Base-by-base conservation (phyloP, 2,329 filamentous ascomycete genomes). In the Talaromyces islandicus region DNA sequence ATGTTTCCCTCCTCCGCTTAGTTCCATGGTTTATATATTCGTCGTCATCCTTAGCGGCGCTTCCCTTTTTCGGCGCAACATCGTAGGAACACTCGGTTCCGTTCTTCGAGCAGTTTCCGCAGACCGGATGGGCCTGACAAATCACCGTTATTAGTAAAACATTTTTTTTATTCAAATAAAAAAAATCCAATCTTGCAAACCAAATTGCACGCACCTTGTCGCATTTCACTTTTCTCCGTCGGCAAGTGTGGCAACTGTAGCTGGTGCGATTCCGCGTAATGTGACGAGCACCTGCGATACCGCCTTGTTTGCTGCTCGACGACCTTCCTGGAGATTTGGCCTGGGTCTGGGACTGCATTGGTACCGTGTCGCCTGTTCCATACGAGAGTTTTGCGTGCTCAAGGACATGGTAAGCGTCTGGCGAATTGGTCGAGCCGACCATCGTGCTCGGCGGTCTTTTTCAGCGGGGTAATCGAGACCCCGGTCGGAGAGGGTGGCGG, bases 221-320 rank as follows among this genome's bases (percentile, higher is more conserved):
- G 62, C 78, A 80, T 71, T 79, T 80, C 54, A 80, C 76, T 63
- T 80, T 80, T 30, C 78, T 72, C 60, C 75, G 68, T 54, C 78
- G 74, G 67, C 78, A 80, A 1, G 71, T 76, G 64, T 78, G 73
- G 61, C 78, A 80, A 63, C 75, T 78, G 63, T 80, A 79, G 64
- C 77, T 79, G 35, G 75, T 71, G 54, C 78, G 75, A 53, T 77
- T 79, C 19, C 78, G 75, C 41, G 78, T 80, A 56, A 80, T 80
- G 59, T 79, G 77, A 56, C 77, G 77, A 48, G 70, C 70, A 38
- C 67, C 63, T 11, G 32, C 43, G 43, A 54, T 11, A 9, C 11
- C 4, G 35, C 19, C 21, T 19, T 61, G 52, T 35, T 53, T 56
- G 35, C 46, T 38, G 29, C 51, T 32, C 17, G 59, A 38, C 38